Conservation (phyloP, 805 yeast species). For the Yarrowia keelungensis region DNA sequence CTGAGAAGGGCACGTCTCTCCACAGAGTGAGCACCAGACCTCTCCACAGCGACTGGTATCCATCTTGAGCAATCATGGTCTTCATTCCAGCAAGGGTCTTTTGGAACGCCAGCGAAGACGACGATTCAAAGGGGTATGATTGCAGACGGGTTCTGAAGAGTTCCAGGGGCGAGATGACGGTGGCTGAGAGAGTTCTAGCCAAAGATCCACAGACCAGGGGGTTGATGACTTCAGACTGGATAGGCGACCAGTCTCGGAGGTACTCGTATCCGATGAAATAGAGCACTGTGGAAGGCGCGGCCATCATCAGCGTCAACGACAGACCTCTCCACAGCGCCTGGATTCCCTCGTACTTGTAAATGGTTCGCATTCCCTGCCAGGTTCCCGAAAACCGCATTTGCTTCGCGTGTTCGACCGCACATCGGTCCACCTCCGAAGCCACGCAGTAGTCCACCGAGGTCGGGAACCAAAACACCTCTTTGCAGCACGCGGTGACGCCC, state of each 20-base stretch:
- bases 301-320: constrained; percentile 78
- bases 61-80: constrained; percentile 60
- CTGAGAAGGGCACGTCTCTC: constrained; percentile 98
- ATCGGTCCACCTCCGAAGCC: constrained; percentile 48
- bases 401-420: constrained; percentile 54
- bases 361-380: constrained; percentile 71
- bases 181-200: constrained; percentile 84
- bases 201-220: constrained; percentile 86
- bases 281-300: constrained; percentile 90
- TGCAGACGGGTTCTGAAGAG: constrained; percentile 87
- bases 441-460: constrained; percentile 51
- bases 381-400: constrained; percentile 65
- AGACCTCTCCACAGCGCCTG: constrained; percentile 88
- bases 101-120: constrained; percentile 45
- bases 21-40: constrained; percentile 89
- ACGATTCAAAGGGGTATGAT: constrained; percentile 53
- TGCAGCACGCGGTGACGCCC: constrained; percentile 53
- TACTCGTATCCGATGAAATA: constrained; percentile 94
- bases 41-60: constrained; percentile 72
- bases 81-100: constrained; percentile 58
- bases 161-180: constrained; percentile 86
- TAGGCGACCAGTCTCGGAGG: constrained; percentile 75
- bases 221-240: constrained; percentile 57
- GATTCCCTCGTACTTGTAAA: constrained; percentile 75
- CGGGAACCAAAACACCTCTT: constrained; percentile 52